Evolutionary conservation across 805 yeast species (phyloP), one percentile per base, ranked within the genome.

Genomic region (Yamadazyma philogaea): DNA sequence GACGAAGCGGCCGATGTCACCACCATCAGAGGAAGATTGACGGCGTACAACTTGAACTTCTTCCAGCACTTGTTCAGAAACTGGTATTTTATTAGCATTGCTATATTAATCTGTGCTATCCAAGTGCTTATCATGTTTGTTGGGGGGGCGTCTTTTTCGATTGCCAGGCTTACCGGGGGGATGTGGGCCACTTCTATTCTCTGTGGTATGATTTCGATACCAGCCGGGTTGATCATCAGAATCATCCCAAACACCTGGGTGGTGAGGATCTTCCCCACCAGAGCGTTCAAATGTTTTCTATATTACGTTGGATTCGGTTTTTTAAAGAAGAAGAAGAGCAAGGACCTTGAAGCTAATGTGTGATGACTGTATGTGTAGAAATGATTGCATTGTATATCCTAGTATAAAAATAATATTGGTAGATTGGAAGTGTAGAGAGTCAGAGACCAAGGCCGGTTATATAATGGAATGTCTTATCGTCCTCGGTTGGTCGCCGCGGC

Each of bases 91-190:
- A 64, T 89, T 35, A 69, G 61, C 5, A 90, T 93, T 53, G 80
- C 84, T 17, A 54, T 62, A 2, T 70, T 93, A 37, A 89, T 93
- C 62, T 93, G 82, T 22, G 90, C 85, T 4, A 78, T 81, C 64
- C 99, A 93, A 68, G 70, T 89, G 3, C 63, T 91, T 41, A 91
- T 93, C 54, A 93, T 93, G 98, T 86, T 82, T 64, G 91, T 87
- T 49, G 99, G 99, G 42, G 99, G 99, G 43, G 86, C 91, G 32
- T 96, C 99, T 0, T 93, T 93, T 65, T 79, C 90, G 6, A 75
- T 90, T 50, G 79, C 78, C 2, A 75, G 83, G 48, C 95, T 86
- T 64, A 84, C 95, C 0, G 84, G 85, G 6, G 79, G 79, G 1
- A 81, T 82, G 85, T 95, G 99, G 99, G 93, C 78, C 1, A 81